A percentile compares a stretch with the other conserved stretches of the same genome.
Evolutionary conservation across 2,329 filamentous ascomycete species (phyloP).

Genomic region (Geoglossum cookeanum): DNA sequence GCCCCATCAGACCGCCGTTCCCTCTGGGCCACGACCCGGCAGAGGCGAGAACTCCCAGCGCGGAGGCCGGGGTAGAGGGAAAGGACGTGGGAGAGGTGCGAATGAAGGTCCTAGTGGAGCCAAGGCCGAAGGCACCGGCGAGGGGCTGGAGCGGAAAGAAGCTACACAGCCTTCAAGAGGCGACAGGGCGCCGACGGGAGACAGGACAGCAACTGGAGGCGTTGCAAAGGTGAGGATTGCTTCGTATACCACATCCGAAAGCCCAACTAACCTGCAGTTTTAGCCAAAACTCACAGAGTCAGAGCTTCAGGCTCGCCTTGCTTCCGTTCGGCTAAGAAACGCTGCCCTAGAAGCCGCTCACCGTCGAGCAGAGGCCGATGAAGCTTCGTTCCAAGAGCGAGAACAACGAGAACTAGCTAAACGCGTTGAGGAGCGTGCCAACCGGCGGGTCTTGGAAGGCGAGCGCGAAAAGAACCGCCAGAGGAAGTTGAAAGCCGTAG

Average conservation of each 20-base stretch:
- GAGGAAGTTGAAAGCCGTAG: slow-evolving; percentile 40
- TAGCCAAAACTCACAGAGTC: slow-evolving; percentile 36
- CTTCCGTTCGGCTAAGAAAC: slow-evolving; percentile 16
- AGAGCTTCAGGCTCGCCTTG: slow-evolving; percentile 40
- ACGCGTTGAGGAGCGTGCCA: slow-evolving; percentile 35
- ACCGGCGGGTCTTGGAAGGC: slow-evolving; percentile 32
- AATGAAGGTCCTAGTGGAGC: not conserved
- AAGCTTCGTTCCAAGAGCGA: slow-evolving; percentile 38
- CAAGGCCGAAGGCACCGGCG: not conserved
- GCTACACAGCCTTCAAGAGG: slow-evolving; percentile 7
- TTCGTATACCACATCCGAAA: not conserved
- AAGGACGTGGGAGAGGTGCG: not conserved
- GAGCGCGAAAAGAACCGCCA: slow-evolving; percentile 41
- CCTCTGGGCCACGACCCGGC: not conserved
- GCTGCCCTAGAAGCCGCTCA: slow-evolving; percentile 13
- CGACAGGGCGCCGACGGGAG: slow-evolving; percentile 7
- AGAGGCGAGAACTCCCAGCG: not conserved
- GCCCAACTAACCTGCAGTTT: slow-evolving; percentile 5
- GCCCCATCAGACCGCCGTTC: not conserved
- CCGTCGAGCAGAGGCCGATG: slow-evolving; percentile 15
- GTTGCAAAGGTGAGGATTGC: slow-evolving; percentile 8
- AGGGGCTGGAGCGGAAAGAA: slow-evolving; percentile 14
- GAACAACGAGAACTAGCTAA: slow-evolving; percentile 37
- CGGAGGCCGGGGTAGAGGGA: not conserved
- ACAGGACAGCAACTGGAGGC: slow-evolving; percentile 10